Percentiles rank a stretch among this genome's conserved stretches.
phyloP scores from a whole-genome alignment of 768 basidiomycete species.

The Amanita pseudoporphyria region DNA sequence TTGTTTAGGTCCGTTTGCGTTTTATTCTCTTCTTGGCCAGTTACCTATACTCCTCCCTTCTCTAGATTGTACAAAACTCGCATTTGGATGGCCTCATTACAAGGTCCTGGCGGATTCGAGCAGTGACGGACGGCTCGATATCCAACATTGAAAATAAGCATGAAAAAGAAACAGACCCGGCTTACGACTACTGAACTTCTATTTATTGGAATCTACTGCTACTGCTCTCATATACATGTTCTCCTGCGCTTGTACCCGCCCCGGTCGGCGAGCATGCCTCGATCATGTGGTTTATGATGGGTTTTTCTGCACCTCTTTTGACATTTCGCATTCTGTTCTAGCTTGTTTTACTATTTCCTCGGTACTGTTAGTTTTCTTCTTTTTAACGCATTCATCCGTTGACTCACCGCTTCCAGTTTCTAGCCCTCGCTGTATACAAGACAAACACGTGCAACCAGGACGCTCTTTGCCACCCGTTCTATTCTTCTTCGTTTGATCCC shows the following conservation, averaged over 20 bases:
- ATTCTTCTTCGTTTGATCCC: no score
- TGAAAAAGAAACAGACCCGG: no score
- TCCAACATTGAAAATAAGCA: no score
- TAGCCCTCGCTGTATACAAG: no score
- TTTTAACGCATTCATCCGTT: no score
- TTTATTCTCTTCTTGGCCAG: conserved; percentile 12
- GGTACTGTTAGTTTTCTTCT: neutral
- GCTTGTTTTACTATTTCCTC: neutral
- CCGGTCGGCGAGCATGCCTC: neutral
- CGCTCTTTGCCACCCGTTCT: no score
- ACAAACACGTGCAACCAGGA: no score
- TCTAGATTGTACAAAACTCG: conserved; percentile 85
- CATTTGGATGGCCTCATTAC: conserved; percentile 90
- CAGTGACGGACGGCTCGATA: conserved; percentile 14
- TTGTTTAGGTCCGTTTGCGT: conserved; percentile 58
- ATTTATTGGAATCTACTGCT: neutral
- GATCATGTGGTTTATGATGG: neutral
- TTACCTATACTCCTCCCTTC: neutral
- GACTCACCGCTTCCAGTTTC: no score
- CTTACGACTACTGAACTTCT: no score
- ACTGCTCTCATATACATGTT: neutral
- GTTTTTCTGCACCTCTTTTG: neutral
- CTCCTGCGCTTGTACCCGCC: neutral
- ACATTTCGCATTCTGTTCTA: neutral
- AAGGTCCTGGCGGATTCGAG: conserved; percentile 35